These are phyloP conservation scores for Rickenella mellea DNA, from an alignment of 768 basidiomycete species.

Conservation along the genomic window DNA sequence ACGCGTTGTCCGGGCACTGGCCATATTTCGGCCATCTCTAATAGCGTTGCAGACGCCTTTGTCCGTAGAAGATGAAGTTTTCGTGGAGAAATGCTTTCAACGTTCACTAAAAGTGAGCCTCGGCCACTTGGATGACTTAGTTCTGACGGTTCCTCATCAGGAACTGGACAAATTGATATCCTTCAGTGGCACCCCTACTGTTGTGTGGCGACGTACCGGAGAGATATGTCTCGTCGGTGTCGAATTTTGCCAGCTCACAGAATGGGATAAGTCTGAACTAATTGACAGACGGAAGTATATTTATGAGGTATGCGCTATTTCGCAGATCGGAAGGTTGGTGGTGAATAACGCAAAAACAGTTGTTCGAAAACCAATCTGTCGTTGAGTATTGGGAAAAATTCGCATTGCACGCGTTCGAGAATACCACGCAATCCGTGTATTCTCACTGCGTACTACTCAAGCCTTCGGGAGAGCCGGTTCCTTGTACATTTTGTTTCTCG, in stretches of 20 bases:
- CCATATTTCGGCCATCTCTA: conserved; percentile 91
- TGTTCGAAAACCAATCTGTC: conserved; percentile 92
- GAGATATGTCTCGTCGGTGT: conserved; percentile 96
- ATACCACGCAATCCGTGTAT: conserved; percentile 91
- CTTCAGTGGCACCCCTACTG: conserved; percentile 94
- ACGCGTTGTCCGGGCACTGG: conserved; percentile 87
- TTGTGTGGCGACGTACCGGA: conserved; percentile 95
- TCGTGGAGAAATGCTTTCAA: conserved; percentile 94
- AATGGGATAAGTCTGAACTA: conserved; percentile 82
- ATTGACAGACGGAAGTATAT: conserved; percentile 45
- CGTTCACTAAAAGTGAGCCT: conserved; percentile 72
- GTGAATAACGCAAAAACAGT: conserved; percentile 25
- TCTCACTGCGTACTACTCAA: conserved; percentile 86
- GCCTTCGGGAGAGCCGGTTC: conserved; percentile 73
- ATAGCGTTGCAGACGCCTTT: conserved; percentile 98
- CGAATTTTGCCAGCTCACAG: conserved; percentile 92
- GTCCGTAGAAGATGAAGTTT: conserved; percentile 91
- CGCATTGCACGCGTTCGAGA: conserved; percentile 94
- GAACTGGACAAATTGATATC: conserved; percentile 96
- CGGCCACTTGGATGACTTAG: background rate
- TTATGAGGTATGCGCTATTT: conserved; percentile 25
- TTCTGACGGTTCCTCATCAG: conserved; percentile 26
- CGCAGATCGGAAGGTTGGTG: background rate
- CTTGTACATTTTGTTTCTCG: conserved; percentile 92
- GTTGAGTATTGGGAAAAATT: conserved; percentile 98